Conservation (phyloP, 192 early-diverging fungal genomes). For the Podila minutissima region DNA sequence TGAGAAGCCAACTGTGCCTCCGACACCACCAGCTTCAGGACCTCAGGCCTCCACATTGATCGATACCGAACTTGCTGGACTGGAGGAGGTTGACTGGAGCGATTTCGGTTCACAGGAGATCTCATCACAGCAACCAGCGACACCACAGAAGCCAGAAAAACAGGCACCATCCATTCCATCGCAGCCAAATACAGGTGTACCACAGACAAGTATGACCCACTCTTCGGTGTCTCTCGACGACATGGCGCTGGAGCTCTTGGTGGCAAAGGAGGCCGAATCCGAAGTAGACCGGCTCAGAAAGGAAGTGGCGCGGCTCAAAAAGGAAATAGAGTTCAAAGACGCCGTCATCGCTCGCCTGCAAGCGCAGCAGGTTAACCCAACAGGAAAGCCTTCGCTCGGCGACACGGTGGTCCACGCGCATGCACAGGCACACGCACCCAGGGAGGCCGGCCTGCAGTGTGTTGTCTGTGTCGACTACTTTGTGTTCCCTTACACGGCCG, state of each 20-base stretch:
- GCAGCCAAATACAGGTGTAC: neutral
- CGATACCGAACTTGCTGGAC: too few species aligned
- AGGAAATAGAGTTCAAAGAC: constrained; percentile 47
- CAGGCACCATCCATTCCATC: neutral
- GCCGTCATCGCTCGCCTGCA: constrained; percentile 36
- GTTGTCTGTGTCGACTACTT: constrained; percentile 52
- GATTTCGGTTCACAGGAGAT: too few species aligned
- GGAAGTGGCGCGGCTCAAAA: constrained; percentile 28
- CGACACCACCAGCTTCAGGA: too few species aligned
- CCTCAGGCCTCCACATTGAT: too few species aligned
- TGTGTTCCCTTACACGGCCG: constrained; percentile 43
- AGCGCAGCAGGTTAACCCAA: neutral
- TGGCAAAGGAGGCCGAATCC: constrained; percentile 31
- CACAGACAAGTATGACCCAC: neutral
- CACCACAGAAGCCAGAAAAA: too few species aligned
- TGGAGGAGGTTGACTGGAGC: too few species aligned
- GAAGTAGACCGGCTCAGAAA: constrained; percentile 35
- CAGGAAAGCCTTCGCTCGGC: neutral
- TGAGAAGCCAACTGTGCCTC: too few species aligned
- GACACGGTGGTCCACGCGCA: constrained; percentile 4
- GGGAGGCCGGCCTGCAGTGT: constrained; percentile 33
- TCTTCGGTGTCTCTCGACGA: constrained; percentile 5
- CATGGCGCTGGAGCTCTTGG: constrained; percentile 26
- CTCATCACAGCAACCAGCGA: too few species aligned
- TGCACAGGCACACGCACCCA: neutral